Base-by-base conservation (phyloP, 345 rosid genomes). In the Eutrema heterophyllum region DNA sequence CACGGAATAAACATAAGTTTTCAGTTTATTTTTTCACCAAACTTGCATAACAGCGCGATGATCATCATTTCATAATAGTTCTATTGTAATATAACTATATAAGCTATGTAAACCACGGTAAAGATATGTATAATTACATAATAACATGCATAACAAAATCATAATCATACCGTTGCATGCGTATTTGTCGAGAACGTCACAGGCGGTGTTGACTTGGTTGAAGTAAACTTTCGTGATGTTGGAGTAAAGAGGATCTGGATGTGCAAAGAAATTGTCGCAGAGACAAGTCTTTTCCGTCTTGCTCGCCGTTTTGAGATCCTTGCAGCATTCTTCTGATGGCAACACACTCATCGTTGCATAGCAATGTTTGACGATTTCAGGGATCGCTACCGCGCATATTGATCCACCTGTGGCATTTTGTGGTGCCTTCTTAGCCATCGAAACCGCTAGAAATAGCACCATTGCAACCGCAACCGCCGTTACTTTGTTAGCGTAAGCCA, bases 291-390 rank as follows among this genome's bases (percentile, higher is more conserved):
- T 62, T 50, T 75, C 15, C 3, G 1, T 14, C 5, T 3, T 30
- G 68, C 4, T 60, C 11, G 68, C 38, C 0, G 78, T 26, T 51
- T 74, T 67, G 36, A 74, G 67, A 50, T 49, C 67, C 0, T 30
- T 32, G 62, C 78, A 74, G 21, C 78, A 74, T 4, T 57, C 48
- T 3, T 48, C 73, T 9, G 78, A 36, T 67, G 72, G 72, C 16
- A 1, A 0, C 36, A 40, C 3, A 10, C 14, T 58, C n/a, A 2
- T 7, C 6, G 35, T 3, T 21, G 1, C 9, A 46, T 67, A 75
- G 39, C 73, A 75, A 38, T 41, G 8, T 24, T 32, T 5, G 40
- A 75, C 29, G 24, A 61, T 67, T 5, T 67, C 39, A 24, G 73
- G 57, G 18, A 75, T 36, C 63, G 36, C 18, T 53, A 60, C 5